Percentiles rank a stretch among this genome's conserved stretches.
These are phyloP conservation scores for Mycena filopes DNA, from an alignment of 768 basidiomycete genomes.

Conservation along the genomic window DNA sequence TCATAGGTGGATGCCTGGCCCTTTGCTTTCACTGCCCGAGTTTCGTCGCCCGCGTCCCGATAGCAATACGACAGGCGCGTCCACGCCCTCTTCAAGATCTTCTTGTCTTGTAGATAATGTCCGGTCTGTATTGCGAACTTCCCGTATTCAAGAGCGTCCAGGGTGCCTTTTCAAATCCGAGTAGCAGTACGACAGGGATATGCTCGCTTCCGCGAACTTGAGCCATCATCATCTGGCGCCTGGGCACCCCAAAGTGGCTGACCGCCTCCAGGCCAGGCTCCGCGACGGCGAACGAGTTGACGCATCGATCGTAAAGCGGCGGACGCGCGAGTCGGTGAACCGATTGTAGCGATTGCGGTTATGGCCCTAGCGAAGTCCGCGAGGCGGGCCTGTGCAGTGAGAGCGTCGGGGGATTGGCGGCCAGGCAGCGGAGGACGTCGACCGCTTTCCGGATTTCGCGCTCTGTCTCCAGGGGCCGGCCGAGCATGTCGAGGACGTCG, in stretches of 20 bases:
- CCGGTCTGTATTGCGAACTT: background rate
- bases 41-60: background rate
- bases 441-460: too few relatives aligned
- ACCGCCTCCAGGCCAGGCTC: conserved; percentile 7
- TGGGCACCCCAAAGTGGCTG: background rate
- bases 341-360: background rate
- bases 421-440: background rate
- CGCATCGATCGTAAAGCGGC: too few relatives aligned
- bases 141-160: conserved; percentile 2
- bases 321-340: background rate
- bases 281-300: too few relatives aligned
- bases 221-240: background rate
- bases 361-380: conserved; percentile 1
- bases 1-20: background rate
- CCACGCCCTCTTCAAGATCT: background rate
- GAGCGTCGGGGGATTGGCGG: background rate
- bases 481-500: background rate
- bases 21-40: background rate
- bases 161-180: background rate
- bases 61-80: background rate
- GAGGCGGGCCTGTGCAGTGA: conserved; percentile 4
- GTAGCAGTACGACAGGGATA: conserved; percentile 2
- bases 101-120: background rate
- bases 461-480: background rate
- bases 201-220: background rate